Evolutionary conservation across 306 rosid species (phyloP), one percentile per base, ranked within the genome.

Genomic region (Albizia julibrissin): DNA sequence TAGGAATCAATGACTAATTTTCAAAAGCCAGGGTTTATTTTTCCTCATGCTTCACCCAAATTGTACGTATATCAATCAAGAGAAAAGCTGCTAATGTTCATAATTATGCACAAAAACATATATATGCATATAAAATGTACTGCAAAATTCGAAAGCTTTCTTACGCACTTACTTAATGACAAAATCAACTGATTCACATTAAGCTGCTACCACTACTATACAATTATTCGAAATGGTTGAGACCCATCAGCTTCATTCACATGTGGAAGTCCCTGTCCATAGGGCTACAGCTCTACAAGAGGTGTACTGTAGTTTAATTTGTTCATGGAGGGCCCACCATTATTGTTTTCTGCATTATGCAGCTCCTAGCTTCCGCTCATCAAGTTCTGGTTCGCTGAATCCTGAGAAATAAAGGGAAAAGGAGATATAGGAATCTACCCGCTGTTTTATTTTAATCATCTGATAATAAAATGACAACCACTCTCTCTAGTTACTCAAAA

Each of bases 381-480:
- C 34, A 43, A 71, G 42, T 52, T 78, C 10, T 78, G 9, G 43
- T 74, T 74, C n/a, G 76, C 74, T 27, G 74, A 52, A 79, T 22
- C 49, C 27, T 56, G 29, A 31, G 81, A 68, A 79, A 37, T 37
- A 37, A 69, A 58, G 56, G 74, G 73, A 68, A 52, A 79, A 34
- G 58, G 84, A 75, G 43, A 79, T 73, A 61, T 8, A 78, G 44
- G 47, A 50, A 50, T 50, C 22, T 50, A 50, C 58, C 58, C 58
- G 58, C 21, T 50, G 47, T 29, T 61, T 71, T 49, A 14, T 24
- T 59, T 24, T 50, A 50, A n/a, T 59, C 49, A 70, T 83, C 49
- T 11, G 49, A 77, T 77, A 62, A 61, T 83, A 74, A 68, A 68
- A 37, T 39, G 47, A 43, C 83, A 16, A 56, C 29, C 71, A 69